These are phyloP conservation scores for Brassica juncea DNA, from an alignment of 345 rosid species.

Conservation along the genomic window DNA sequence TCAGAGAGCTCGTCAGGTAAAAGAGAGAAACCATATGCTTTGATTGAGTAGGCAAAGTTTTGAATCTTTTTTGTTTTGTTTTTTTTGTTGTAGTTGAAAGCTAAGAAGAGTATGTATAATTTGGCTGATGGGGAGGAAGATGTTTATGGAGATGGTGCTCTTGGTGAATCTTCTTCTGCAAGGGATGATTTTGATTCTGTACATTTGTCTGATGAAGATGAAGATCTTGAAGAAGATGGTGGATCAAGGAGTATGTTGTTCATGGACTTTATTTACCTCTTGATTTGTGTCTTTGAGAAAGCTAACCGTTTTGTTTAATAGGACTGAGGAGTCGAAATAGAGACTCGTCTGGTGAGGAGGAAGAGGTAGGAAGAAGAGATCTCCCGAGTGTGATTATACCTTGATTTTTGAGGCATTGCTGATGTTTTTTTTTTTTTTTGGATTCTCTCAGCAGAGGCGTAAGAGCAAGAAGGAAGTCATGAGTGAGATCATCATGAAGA, in stretches of 20 bases:
- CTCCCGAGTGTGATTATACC: neutral
- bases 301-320: conserved; percentile 6
- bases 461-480: conserved; percentile 87
- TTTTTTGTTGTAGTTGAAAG: conserved; percentile 51
- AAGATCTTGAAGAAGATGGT: conserved; percentile 49
- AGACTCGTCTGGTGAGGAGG: conserved; percentile 50
- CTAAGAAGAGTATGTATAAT: conserved; percentile 72
- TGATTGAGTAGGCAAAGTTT: neutral
- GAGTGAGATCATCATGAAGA: conserved; percentile 91
- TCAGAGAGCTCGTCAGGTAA: conserved; percentile 84
- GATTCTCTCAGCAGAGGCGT: conserved; percentile 55
- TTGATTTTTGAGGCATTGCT: neutral
- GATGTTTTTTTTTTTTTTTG: conserved; percentile 9
- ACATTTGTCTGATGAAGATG: conserved; percentile 49
- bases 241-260: conserved; percentile 44
- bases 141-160: conserved; percentile 48
- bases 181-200: conserved; percentile 81
- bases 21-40: neutral
- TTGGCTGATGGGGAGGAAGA: conserved; percentile 92
- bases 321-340: conserved; percentile 47
- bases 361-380: conserved; percentile 45
- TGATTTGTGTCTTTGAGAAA: neutral
- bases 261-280: conserved; percentile 13
- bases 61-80: neutral
- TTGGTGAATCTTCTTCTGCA: conserved; percentile 46